Percentiles rank a stretch among this genome's conserved stretches.
These are phyloP conservation scores for Monosporascus sp. DNA, from an alignment of 2,329 filamentous ascomycete genomes.

Conservation along the genomic window DNA sequence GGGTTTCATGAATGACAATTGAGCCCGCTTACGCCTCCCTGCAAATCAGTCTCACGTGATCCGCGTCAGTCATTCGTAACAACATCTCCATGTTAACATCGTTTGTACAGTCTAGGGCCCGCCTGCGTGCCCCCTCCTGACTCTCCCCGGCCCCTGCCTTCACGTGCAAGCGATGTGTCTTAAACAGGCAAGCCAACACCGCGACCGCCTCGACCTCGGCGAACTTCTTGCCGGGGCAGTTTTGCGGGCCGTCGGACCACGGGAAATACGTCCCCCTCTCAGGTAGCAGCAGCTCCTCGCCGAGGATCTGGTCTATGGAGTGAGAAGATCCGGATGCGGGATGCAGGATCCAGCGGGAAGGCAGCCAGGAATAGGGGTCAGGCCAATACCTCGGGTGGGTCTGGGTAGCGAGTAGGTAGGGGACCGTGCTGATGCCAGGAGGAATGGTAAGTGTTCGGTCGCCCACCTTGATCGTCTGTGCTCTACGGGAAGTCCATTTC, in stretches of 20 bases:
- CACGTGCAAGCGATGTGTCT: conserved; percentile 5
- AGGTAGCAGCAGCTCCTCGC: conserved; percentile 6
- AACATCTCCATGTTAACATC: conserved; percentile 17
- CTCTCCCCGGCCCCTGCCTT: conserved; percentile 7
- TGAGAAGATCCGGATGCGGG: neutral
- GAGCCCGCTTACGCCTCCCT: neutral
- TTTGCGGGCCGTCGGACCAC: conserved; percentile 16
- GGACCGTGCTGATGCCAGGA: neutral
- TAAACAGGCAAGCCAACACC: conserved; percentile 13
- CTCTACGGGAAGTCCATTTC: neutral
- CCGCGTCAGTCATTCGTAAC: conserved; percentile 13
- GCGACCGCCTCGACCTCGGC: conserved; percentile 16
- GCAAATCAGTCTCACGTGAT: conserved; percentile 11
- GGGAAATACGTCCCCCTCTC: conserved; percentile 11
- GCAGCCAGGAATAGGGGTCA: conserved; percentile 4
- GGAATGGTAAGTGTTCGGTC: conserved; percentile 3
- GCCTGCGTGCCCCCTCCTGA: conserved; percentile 1
- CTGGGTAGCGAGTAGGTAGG: conserved; percentile 7
- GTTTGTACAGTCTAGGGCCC: conserved; percentile 9
- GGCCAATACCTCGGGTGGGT: conserved; percentile 11
- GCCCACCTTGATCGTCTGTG: conserved; percentile 1
- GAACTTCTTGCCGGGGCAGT: conserved; percentile 17
- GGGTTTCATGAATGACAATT: no score
- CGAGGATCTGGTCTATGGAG: neutral
- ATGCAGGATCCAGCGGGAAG: conserved; percentile 8